Evolutionary conservation across 352 stramenopile species (phyloP), one percentile per base, ranked within the genome.

Genomic region (Paralagenidium karlingii): DNA sequence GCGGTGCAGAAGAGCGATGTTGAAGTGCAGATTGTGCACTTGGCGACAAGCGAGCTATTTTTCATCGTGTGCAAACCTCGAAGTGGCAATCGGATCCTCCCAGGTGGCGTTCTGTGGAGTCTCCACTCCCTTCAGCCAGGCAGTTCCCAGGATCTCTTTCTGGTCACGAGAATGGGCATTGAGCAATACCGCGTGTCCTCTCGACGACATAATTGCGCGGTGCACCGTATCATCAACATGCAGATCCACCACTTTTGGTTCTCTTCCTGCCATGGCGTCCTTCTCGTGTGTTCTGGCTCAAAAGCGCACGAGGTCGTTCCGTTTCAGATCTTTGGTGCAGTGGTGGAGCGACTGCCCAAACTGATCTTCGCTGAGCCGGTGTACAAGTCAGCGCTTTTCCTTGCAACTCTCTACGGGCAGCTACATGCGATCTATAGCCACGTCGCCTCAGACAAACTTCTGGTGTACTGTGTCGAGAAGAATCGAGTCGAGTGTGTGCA

Each of bases 1-100:
- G 74, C 70, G 5, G 50, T 91, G 29, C 77, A 91, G 47, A 78
- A 63, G 38, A 88, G 69, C 45, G 77, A 91, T 41, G 75, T 88
- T 29, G 74, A 91, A 47, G 70, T 91, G 25, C 68, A 88, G 34
- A 54, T 91, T 37, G 16, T 86, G 7, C 56, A 65, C 21, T 47
- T 64, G 16, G 29, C 45, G 18, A 74, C 70, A 8, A 31, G 60
- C 2, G 49, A 66, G 34, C 67, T 46, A 13, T 81, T 69, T 47
- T 88, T 68, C 67, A 57, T 91, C 24, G 43, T 86, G 37, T 88
- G 74, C 57, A 75, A 65, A 32, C 55, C 68, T 43, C 82, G 77
- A 34, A 51, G 49, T 6, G 66, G 63, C 1, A 87, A 85, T 36
- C 58, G 65, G 16, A 78, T 84, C 22, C 40, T 87, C 13, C 42